A percentile compares a stretch with the other conserved stretches of the same genome.
Evolutionary conservation across 1,284 basidiomycete genomes (phyloP).

Genomic region (Earliella scabrosa): DNA sequence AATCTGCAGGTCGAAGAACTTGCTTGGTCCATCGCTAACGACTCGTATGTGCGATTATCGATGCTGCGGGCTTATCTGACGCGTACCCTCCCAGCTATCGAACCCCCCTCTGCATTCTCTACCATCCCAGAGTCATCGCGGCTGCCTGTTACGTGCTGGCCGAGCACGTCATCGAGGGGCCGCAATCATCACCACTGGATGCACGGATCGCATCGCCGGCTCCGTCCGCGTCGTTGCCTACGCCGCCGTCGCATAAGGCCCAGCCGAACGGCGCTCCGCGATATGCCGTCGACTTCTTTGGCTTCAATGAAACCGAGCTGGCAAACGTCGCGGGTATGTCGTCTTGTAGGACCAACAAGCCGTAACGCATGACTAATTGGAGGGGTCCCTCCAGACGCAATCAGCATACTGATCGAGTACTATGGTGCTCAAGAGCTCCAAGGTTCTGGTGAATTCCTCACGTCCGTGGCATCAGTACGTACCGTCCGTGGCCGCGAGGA

Average conservation of each 20-base stretch:
- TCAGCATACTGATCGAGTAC: conserved; percentile 73
- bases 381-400: conserved; percentile 48
- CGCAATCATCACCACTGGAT: conserved; percentile 72
- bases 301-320: conserved; percentile 62
- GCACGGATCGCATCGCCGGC: conserved; percentile 49
- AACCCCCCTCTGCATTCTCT: conserved; percentile 75
- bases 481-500: conserved; percentile 2
- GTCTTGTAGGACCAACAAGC: background rate
- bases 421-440: conserved; percentile 65
- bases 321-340: conserved; percentile 59
- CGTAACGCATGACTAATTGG: background rate
- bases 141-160: conserved; percentile 76
- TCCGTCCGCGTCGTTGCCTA: conserved; percentile 36
- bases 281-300: conserved; percentile 67
- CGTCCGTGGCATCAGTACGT: conserved; percentile 54
- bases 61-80: conserved; percentile 3
- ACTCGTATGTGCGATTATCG: conserved; percentile 62
- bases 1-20: conserved; percentile 62
- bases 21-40: conserved; percentile 83
- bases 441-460: conserved; percentile 52
- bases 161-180: conserved; percentile 70
- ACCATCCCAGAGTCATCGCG: conserved; percentile 68
- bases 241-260: conserved; percentile 73
- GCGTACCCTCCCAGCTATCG: conserved; percentile 56
- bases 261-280: conserved; percentile 71